Evolutionary conservation across 208 protist genomes (phyloP).

Genomic region (Phytomonas sp.): DNA sequence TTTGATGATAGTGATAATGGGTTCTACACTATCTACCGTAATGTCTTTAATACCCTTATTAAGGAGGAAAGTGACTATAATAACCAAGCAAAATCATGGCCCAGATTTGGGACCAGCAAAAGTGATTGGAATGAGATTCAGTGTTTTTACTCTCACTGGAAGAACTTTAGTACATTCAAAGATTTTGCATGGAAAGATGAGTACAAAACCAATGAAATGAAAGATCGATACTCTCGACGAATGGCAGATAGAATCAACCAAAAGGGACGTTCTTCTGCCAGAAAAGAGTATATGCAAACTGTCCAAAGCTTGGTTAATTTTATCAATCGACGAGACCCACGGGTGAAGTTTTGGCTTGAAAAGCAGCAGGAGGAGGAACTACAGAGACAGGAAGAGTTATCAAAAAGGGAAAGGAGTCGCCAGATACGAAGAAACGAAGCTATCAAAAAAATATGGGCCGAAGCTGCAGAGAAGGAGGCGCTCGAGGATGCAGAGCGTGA

Average conservation of each 20-base stretch:
- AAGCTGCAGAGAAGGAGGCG: constrained; percentile 77
- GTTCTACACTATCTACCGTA: constrained; percentile 77
- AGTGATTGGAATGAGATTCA: constrained; percentile 48
- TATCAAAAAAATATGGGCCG: constrained; percentile 71
- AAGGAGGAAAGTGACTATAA: constrained; percentile 60
- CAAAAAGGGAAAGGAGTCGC: constrained; percentile 44
- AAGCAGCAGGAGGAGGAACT: constrained; percentile 52
- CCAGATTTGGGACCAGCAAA: constrained; percentile 62
- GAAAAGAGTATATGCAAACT: constrained; percentile 81
- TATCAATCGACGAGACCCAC: constrained; percentile 80
- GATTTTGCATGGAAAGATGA: constrained; percentile 88
- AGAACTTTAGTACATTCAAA: constrained; percentile 81
- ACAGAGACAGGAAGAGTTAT: constrained; percentile 42
- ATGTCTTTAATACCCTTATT: constrained; percentile 63
- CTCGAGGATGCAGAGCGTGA: constrained; percentile 56
- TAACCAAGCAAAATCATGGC: constrained; percentile 33
- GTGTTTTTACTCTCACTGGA: constrained; percentile 78
- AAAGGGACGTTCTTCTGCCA: constrained; percentile 64
- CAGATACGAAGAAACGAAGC: constrained; percentile 53
- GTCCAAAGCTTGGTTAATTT: constrained; percentile 70
- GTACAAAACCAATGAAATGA: constrained; percentile 88
- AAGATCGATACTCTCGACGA: constrained; percentile 79
- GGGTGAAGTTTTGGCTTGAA: constrained; percentile 57
- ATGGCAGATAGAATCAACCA: constrained; percentile 81
- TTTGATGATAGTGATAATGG: constrained; percentile 65